Evolutionary conservation across 352 stramenopile species (phyloP).

Genomic region (Phytophthora tubulina): DNA sequence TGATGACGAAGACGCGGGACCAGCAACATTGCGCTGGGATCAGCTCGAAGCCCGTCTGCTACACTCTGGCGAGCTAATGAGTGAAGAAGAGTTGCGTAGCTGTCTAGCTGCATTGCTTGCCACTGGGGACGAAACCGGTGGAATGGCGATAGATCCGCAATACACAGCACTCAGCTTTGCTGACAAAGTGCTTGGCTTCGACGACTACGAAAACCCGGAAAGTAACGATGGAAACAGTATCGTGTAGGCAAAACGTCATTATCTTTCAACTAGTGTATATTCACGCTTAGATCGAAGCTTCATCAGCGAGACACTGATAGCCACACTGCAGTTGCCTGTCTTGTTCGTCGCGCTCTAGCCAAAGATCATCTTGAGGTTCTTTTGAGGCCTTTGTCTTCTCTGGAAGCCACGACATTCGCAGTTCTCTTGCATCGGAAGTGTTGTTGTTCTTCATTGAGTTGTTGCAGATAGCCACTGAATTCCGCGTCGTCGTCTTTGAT

Average conservation of each 20-base stretch:
- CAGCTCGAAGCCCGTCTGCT: constrained; percentile 72
- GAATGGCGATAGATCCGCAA: constrained; percentile 49
- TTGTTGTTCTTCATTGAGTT: constrained; percentile 13
- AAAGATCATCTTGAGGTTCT: constrained; percentile 25
- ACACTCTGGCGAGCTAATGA: constrained; percentile 82
- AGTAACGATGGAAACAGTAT: background rate
- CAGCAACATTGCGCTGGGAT: constrained; percentile 64
- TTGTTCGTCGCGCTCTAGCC: constrained; percentile 36
- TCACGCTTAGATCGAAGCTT: constrained; percentile 27
- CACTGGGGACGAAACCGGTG: constrained; percentile 35
- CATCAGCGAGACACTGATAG: constrained; percentile 27
- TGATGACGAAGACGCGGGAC: constrained; percentile 12
- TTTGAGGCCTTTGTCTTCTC: background rate
- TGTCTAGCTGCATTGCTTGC: constrained; percentile 80
- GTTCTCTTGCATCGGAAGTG: background rate
- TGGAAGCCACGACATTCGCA: constrained; percentile 19
- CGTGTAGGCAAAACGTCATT: constrained; percentile 6
- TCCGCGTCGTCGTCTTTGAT: constrained; percentile 8
- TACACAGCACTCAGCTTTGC: constrained; percentile 80
- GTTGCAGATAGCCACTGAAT: constrained; percentile 18
- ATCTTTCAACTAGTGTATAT: constrained; percentile 1
- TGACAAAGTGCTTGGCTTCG: constrained; percentile 90
- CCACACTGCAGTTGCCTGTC: constrained; percentile 31
- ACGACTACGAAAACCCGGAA: constrained; percentile 73
- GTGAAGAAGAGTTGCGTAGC: constrained; percentile 81